phyloP scores from a whole-genome alignment of 2,329 filamentous ascomycete genomes.

The Verticillium dahliae region DNA sequence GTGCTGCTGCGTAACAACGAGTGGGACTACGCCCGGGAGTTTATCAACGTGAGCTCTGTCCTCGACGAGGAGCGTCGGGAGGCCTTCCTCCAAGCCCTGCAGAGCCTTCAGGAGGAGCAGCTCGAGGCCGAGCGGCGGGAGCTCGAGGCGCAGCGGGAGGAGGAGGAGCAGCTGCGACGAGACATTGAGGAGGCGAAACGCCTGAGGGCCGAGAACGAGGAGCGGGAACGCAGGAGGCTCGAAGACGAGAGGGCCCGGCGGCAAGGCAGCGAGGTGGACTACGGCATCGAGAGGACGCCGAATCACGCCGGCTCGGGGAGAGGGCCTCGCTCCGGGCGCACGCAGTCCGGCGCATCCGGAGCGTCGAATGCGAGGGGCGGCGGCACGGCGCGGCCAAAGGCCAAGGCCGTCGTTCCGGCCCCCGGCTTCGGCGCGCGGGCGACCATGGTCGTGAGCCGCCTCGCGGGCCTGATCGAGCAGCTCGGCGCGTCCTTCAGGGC shows the following conservation, averaged over 20 bases:
- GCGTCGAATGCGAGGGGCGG: slow-evolving; percentile 18
- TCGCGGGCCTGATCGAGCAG: slow-evolving; percentile 44
- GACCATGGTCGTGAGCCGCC: slow-evolving; percentile 43
- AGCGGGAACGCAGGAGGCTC: slow-evolving; percentile 42
- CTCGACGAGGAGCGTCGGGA: slow-evolving; percentile 89
- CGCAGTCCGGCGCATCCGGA: slow-evolving; percentile 23
- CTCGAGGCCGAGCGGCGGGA: slow-evolving; percentile 62
- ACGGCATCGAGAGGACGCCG: slow-evolving; percentile 56
- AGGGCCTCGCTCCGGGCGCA: slow-evolving; percentile 15
- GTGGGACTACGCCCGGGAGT: slow-evolving; percentile 92
- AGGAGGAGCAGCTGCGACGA: slow-evolving; percentile 49
- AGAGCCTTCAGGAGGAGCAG: slow-evolving; percentile 79
- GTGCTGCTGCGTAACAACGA: slow-evolving; percentile 89
- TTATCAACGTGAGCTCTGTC: slow-evolving; percentile 79
- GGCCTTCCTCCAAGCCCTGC: slow-evolving; percentile 78
- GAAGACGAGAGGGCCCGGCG: slow-evolving; percentile 46
- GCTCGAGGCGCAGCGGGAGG: slow-evolving; percentile 48
- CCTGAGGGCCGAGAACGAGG: slow-evolving; percentile 52
- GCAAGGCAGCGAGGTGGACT: slow-evolving; percentile 57
- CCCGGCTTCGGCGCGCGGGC: slow-evolving; percentile 41
- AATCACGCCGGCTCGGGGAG: slow-evolving; percentile 28
- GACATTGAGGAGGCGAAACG: slow-evolving; percentile 53
- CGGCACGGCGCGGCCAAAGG: slow-evolving; percentile 18
- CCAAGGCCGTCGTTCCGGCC: slow-evolving; percentile 20
- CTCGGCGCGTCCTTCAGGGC: slow-evolving; percentile 43